phyloP scores from a whole-genome alignment of 225 moss, liverwort and hornwort species.

The Bryoerythrophyllum caledonicum region DNA sequence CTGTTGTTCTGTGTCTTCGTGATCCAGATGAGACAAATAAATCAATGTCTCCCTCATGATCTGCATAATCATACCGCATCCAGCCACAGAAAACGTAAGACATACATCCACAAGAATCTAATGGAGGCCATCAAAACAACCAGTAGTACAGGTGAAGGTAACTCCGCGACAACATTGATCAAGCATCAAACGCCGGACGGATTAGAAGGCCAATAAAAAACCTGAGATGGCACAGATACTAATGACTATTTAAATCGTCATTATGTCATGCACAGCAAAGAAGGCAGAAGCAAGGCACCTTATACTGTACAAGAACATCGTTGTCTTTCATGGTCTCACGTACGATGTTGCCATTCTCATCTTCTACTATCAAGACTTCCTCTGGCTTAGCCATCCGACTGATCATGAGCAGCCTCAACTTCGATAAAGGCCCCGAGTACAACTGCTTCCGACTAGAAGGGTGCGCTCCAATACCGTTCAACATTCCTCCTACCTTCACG shows the following conservation, averaged over 20 bases:
- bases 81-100: not conserved
- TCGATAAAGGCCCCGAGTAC: constrained; percentile 85
- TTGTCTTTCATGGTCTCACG: constrained; percentile 99
- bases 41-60: constrained; percentile 98
- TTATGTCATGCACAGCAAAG: not conserved
- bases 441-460: constrained; percentile 85
- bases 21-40: constrained; percentile 95
- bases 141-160: not conserved
- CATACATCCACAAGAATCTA: not conserved
- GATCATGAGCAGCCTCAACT: constrained; percentile 91
- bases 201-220: not conserved
- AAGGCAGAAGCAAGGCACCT: constrained; percentile 43
- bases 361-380: constrained; percentile 98
- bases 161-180: too few species aligned
- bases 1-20: constrained; percentile 97
- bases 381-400: constrained; percentile 99
- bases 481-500: constrained; percentile 53
- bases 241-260: not conserved
- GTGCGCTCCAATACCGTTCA: constrained; percentile 70
- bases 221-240: not conserved
- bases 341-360: constrained; percentile 98
- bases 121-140: not conserved
- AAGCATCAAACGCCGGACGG: not conserved
- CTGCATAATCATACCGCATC: constrained; percentile 35
- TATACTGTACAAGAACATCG: constrained; percentile 89